phyloP scores from a whole-genome alignment of 225 moss, liverwort and hornwort species.

The Marchantia polymorpha region DNA sequence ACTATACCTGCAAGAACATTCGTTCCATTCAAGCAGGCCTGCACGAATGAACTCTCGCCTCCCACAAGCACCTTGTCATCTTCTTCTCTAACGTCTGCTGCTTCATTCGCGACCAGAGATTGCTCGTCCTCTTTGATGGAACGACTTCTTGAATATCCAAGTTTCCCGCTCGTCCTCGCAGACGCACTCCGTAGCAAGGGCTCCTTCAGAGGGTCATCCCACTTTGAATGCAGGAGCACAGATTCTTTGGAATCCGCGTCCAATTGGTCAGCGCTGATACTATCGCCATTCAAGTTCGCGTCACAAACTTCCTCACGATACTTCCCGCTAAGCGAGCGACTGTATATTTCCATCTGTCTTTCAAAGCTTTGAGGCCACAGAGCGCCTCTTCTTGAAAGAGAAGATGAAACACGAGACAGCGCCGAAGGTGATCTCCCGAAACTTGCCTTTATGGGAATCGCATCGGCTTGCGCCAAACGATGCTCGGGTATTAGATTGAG shows the following conservation, averaged over 20 bases:
- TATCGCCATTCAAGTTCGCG: background rate
- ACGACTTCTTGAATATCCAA: background rate
- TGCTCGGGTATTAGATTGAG: background rate
- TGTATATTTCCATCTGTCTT: slow-evolving; percentile 61
- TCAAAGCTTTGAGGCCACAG: slow-evolving; percentile 71
- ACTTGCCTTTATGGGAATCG: background rate
- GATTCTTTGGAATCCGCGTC: background rate
- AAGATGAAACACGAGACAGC: slow-evolving; percentile 28
- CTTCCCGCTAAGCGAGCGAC: slow-evolving; percentile 31
- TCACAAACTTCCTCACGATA: slow-evolving; percentile 23
- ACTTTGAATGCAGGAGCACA: slow-evolving; percentile 3
- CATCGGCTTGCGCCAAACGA: too few species aligned
- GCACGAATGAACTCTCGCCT: slow-evolving; percentile 73
- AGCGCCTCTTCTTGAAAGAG: slow-evolving; percentile 37
- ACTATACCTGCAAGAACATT: slow-evolving; percentile 83
- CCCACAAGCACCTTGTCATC: slow-evolving; percentile 9
- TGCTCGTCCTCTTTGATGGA: background rate
- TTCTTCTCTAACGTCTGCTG: background rate
- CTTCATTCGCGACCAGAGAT: background rate
- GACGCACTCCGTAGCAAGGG: slow-evolving; percentile 42
- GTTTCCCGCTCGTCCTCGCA: background rate
- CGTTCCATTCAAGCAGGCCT: slow-evolving; percentile 80
- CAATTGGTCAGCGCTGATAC: background rate
- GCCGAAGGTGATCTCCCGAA: background rate
- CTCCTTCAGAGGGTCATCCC: slow-evolving; percentile 32